Evolutionary conservation across 768 basidiomycete species (phyloP).

Genomic region (Rhodocollybia butyracea): DNA sequence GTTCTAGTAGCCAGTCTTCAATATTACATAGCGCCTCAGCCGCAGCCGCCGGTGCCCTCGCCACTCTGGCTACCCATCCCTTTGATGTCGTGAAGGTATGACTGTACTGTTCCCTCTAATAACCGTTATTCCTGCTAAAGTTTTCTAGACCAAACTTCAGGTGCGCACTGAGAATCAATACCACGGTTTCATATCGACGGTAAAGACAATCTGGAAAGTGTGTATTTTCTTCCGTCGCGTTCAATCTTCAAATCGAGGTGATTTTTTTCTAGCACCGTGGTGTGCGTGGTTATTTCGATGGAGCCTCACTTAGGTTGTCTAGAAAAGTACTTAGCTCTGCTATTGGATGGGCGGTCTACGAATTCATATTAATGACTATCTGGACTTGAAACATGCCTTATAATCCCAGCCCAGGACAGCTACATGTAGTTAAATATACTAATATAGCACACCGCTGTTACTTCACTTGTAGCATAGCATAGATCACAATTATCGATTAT

Average conservation of each 20-base stretch:
- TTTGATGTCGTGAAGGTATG: slow-evolving; percentile 90
- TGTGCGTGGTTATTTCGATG: slow-evolving; percentile 78
- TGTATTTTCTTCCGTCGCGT: no score
- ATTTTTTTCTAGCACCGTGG: slow-evolving; percentile 79
- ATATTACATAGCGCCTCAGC: slow-evolving; percentile 63
- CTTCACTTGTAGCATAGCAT: no score
- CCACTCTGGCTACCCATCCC: slow-evolving; percentile 84
- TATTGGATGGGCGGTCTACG: slow-evolving; percentile 91
- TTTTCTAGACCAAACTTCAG: slow-evolving; percentile 81
- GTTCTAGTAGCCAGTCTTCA: slow-evolving; percentile 43
- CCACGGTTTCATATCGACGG: slow-evolving; percentile 64
- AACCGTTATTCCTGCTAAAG: slow-evolving; percentile 2
- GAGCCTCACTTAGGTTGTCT: slow-evolving; percentile 75
- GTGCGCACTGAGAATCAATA: slow-evolving; percentile 79
- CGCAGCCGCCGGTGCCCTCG: slow-evolving; percentile 78
- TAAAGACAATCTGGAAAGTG: slow-evolving; percentile 67
- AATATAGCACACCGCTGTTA: no score
- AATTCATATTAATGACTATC: slow-evolving; percentile 66
- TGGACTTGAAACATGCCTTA: slow-evolving; percentile 24
- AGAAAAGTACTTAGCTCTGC: slow-evolving; percentile 88
- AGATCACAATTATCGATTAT: no score
- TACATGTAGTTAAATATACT: no score
- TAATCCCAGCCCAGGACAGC: neutral
- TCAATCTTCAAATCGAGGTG: no score
- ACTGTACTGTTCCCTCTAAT: neutral